phyloP scores from a whole-genome alignment of 225 moss, liverwort and hornwort species.

The Pseudisothecium myosuroides region DNA sequence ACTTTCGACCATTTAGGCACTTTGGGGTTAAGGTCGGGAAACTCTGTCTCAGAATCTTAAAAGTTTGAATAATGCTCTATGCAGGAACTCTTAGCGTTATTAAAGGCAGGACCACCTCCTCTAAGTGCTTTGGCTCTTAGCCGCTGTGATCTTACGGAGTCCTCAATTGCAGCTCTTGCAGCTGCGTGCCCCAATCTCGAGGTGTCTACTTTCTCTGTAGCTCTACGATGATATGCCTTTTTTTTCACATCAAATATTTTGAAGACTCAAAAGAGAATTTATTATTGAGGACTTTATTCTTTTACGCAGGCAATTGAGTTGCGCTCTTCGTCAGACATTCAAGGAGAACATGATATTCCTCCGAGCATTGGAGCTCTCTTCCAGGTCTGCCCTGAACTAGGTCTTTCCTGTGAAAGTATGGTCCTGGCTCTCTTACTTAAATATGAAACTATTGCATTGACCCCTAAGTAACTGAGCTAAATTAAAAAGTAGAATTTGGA shows the following conservation, averaged over 20 bases:
- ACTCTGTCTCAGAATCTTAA: background rate
- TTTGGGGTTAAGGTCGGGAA: background rate
- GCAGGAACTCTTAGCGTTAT: constrained; percentile 57
- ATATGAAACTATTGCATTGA: background rate
- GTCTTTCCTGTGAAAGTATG: background rate
- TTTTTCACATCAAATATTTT: background rate
- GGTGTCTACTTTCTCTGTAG: constrained; percentile 8
- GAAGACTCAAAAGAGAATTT: background rate
- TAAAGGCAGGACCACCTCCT: constrained; percentile 68
- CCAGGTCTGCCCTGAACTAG: constrained; percentile 16
- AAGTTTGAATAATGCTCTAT: background rate
- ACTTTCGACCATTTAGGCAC: background rate
- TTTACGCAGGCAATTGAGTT: constrained; percentile 56
- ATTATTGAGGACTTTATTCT: background rate
- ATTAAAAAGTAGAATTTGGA: background rate
- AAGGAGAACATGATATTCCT: constrained; percentile 50
- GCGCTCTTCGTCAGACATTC: constrained; percentile 39
- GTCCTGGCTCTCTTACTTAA: background rate
- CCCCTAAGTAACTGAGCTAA: too few relatives aligned
- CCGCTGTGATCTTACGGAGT: constrained; percentile 59
- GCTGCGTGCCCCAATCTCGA: constrained; percentile 62
- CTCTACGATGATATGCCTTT: background rate
- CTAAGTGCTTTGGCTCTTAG: constrained; percentile 63
- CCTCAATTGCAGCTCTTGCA: constrained; percentile 48
- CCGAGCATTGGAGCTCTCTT: constrained; percentile 44